Percentiles rank a stretch among this genome's conserved stretches.
phyloP scores from a whole-genome alignment of 169 alveolate genomes.

The Babesia sp. region DNA sequence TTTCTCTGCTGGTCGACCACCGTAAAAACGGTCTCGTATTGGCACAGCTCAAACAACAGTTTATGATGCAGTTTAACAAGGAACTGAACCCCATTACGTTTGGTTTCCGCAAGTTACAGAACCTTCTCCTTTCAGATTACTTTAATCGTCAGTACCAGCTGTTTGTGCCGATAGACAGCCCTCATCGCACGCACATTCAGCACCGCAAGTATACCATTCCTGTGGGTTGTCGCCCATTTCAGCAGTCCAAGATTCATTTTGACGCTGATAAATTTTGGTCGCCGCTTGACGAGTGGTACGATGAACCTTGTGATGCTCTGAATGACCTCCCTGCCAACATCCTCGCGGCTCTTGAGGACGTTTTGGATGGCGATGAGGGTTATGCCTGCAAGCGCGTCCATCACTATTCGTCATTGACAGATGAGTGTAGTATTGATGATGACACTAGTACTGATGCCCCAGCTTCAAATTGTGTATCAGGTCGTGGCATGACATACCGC shows the following conservation, averaged over 20 bases:
- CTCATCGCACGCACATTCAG: conserved; percentile 78
- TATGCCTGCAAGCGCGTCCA: not conserved
- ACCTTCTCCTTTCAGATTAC: conserved; percentile 69
- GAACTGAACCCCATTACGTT: conserved; percentile 73
- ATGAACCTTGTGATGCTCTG: conserved; percentile 20
- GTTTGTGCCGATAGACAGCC: conserved; percentile 73
- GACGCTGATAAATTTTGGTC: conserved; percentile 57
- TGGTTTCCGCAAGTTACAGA: conserved; percentile 76
- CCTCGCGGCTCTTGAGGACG: conserved; percentile 14
- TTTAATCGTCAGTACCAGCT: conserved; percentile 65
- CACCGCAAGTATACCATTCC: conserved; percentile 72
- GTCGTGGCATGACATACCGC: conserved; percentile 2
- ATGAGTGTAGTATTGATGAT: not conserved
- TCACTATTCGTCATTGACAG: not conserved
- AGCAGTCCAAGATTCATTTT: conserved; percentile 60
- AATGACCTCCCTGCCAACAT: conserved; percentile 20
- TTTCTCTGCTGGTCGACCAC: conserved; percentile 75
- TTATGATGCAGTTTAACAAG: conserved; percentile 73
- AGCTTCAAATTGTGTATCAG: not conserved
- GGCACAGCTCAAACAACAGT: conserved; percentile 79
- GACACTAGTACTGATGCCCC: not conserved
- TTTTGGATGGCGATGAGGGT: conserved; percentile 19
- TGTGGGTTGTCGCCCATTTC: conserved; percentile 65
- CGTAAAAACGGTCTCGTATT: conserved; percentile 73
- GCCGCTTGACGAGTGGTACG: conserved; percentile 58